Evolutionary conservation across 257 asterid genomes (phyloP), one percentile per base, ranked within the genome.

Genomic region (Solanum commersonii): DNA sequence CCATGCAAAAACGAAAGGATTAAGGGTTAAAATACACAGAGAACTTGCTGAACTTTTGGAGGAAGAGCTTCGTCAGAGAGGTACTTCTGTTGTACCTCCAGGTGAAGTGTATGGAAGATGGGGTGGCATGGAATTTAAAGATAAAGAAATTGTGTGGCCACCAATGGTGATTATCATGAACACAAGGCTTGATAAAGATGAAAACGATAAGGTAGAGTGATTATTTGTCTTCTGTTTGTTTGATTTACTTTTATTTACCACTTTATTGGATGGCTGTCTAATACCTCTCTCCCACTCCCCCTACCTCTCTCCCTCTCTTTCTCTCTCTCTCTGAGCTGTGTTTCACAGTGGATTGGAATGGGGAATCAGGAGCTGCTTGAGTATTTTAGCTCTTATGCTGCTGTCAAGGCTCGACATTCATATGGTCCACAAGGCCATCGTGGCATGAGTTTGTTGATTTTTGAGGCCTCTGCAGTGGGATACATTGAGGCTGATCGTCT

Each of bases 371-470:
- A 92, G 87, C 91, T 92, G 34, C 89, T 90, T 3, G 92, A 92
- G 29, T 92, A 56, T 73, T 92, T 92, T 44, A 70, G 86, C 73
- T 3, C 74, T 7, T 91, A 89, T 88, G 85, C 85, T 87, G 92
- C 90, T 18, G 49, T 34, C 20, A 92, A 52, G 91, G 91, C 94
- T 44, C 82, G 91, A 5, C 93, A 92, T 77, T 86, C 92, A 13
- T 90, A 92, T 35, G 94, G 93, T 16, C 94, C 92, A 15, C 92
- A 92, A 79, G 94, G 93, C 67, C 94, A 92, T 73, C 90, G 92
- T 11, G 94, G 94, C n/a, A 90, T 92, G 63, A 92, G 93, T 49
- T 65, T 92, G 40, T 83, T 91, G 87, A 88, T 91, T 31, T 92
- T 92, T 83, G 92, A 92, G 74, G 89, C 89, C 67, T 84, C 92